These are phyloP conservation scores for Acanthamoeba divionensis DNA, from an alignment of 208 protist genomes.

Conservation along the genomic window DNA sequence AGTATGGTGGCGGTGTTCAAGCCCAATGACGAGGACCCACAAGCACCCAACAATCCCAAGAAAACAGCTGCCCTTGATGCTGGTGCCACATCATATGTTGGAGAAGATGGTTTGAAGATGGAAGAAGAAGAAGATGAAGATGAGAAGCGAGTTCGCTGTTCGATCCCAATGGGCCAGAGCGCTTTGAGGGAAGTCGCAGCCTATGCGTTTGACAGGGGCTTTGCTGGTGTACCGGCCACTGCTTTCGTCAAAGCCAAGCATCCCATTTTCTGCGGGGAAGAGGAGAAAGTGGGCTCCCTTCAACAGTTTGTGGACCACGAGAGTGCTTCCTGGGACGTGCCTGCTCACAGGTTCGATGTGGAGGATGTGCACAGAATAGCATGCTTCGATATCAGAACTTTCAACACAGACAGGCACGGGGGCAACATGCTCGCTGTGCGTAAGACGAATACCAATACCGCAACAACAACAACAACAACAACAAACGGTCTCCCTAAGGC, in stretches of 20 bases:
- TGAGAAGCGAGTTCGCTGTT: not conserved
- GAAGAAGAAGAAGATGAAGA: too few relatives aligned
- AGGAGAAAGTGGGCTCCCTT: constrained; percentile 22
- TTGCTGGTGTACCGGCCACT: constrained; percentile 2
- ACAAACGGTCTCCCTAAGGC: too few relatives aligned
- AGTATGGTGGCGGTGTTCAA: constrained; percentile 31
- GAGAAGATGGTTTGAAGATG: too few relatives aligned
- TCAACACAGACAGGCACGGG: constrained; percentile 29
- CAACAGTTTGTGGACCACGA: constrained; percentile 26
- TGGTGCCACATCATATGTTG: too few relatives aligned
- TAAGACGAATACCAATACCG: too few relatives aligned
- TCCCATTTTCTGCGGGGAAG: not conserved
- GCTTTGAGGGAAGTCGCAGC: constrained; percentile 26
- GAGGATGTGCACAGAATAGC: constrained; percentile 38
- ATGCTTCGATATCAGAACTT: constrained; percentile 15
- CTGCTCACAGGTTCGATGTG: not conserved
- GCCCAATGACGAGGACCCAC: constrained; percentile 41
- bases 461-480: too few relatives aligned
- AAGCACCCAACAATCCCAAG: constrained; percentile 49
- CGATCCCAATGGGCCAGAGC: not conserved
- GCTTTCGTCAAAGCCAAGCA: not conserved
- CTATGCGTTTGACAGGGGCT: constrained; percentile 18
- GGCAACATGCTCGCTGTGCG: constrained; percentile 13
- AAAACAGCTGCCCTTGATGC: not conserved
- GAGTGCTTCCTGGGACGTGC: constrained; percentile 41